phyloP scores from a whole-genome alignment of 2,329 filamentous ascomycete species.

The Biscogniauxia marginata region DNA sequence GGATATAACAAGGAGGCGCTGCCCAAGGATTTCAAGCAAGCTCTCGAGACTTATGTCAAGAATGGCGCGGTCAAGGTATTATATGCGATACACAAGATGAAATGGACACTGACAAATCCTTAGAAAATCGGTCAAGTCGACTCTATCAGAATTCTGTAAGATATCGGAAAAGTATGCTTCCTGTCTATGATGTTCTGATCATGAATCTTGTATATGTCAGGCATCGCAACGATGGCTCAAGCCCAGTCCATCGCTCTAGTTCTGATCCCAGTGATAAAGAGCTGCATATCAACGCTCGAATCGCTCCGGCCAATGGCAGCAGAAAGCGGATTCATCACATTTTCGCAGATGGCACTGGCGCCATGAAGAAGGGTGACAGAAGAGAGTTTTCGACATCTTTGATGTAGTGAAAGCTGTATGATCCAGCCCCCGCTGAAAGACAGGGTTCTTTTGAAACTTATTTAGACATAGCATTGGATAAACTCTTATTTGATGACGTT shows the following conservation, averaged over 20 bases:
- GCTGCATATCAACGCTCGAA: background rate
- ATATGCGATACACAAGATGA: background rate
- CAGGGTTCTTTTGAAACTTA: too few relatives aligned
- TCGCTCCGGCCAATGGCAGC: background rate
- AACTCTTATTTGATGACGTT: too few relatives aligned
- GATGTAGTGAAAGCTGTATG: too few relatives aligned
- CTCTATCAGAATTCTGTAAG: background rate
- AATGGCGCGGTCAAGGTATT: background rate
- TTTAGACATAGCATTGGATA: too few relatives aligned
- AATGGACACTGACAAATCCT: background rate
- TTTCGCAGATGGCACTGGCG: background rate
- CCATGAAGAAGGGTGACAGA: background rate
- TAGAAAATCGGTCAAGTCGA: background rate
- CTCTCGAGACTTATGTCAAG: background rate
- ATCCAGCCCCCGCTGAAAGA: too few relatives aligned
- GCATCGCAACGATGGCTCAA: background rate
- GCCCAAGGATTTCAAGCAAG: background rate
- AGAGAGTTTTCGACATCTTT: background rate
- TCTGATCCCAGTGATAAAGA: background rate
- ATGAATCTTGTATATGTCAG: background rate
- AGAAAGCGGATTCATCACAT: background rate
- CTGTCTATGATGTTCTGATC: background rate
- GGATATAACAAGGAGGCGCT: background rate
- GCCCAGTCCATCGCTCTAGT: background rate
- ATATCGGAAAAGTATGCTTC: background rate